These are phyloP conservation scores for Carex littledalei DNA, from an alignment of 176 grass and related monocot genomes.

Conservation along the genomic window DNA sequence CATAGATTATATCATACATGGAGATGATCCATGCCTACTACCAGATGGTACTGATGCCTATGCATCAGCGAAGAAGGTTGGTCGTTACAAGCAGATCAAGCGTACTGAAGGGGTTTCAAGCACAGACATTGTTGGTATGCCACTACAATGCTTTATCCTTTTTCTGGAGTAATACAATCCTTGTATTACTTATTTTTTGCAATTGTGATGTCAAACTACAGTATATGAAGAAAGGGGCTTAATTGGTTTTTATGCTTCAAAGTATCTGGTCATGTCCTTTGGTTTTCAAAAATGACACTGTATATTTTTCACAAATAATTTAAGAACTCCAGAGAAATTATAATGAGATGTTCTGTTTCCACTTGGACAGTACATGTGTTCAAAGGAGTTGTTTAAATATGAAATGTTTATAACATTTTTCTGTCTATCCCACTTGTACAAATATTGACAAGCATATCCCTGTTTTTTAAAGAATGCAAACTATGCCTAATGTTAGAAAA, in stretches of 20 bases:
- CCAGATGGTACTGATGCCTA: slow-evolving; percentile 88
- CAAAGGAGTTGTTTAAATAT: neutral
- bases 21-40: slow-evolving; percentile 88
- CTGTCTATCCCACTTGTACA: neutral
- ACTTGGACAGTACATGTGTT: neutral
- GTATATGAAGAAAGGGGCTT: neutral
- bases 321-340: neutral
- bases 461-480: neutral
- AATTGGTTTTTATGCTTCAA: slow-evolving; percentile 4
- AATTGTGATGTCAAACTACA: neutral
- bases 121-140: slow-evolving; percentile 82
- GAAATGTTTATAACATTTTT: neutral
- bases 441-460: neutral
- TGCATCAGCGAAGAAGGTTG: slow-evolving; percentile 70
- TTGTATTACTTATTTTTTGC: neutral
- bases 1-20: slow-evolving; percentile 86
- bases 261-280: neutral
- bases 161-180: neutral
- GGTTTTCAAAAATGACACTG: neutral
- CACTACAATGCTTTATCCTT: neutral
- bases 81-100: slow-evolving; percentile 94
- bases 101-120: slow-evolving; percentile 88
- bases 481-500: neutral
- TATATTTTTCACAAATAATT: neutral
- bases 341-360: neutral